phyloP scores from a whole-genome alignment of 345 rosid genomes.

The Salix brachista region DNA sequence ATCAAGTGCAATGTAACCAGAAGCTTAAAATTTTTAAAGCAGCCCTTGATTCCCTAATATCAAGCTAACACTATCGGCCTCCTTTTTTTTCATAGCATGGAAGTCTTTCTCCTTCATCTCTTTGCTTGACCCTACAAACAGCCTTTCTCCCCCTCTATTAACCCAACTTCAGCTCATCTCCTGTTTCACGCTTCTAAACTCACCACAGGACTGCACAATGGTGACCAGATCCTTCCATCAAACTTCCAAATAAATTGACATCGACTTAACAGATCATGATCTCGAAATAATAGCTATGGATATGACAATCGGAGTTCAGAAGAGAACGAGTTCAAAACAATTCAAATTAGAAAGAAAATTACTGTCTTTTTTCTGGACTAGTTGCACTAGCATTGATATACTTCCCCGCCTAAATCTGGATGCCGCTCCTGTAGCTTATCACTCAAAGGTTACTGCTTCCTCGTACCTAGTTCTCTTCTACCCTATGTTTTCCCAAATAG shows the following conservation, averaged over 20 bases:
- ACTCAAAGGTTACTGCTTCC: not conserved
- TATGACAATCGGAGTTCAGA: not conserved
- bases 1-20: not conserved
- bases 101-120: not conserved
- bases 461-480: not conserved
- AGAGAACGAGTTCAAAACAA: not conserved
- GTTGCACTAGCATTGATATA: not conserved
- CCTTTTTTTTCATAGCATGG: not conserved
- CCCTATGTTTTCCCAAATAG: not conserved
- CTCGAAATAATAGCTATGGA: not conserved
- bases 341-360: not conserved
- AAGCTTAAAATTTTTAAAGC: not conserved
- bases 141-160: not conserved
- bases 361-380: not conserved
- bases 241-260: not conserved
- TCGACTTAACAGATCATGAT: not conserved
- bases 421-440: not conserved
- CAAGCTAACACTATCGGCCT: not conserved
- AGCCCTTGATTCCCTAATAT: not conserved
- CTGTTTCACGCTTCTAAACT: not conserved
- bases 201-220: not conserved
- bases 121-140: not conserved
- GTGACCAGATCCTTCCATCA: not conserved
- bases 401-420: not conserved
- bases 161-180: not conserved